Evolutionary conservation across 371 early-diverging fungal genomes (phyloP), one percentile per base, ranked within the genome.

Genomic region (Chytridium lagenaria): DNA sequence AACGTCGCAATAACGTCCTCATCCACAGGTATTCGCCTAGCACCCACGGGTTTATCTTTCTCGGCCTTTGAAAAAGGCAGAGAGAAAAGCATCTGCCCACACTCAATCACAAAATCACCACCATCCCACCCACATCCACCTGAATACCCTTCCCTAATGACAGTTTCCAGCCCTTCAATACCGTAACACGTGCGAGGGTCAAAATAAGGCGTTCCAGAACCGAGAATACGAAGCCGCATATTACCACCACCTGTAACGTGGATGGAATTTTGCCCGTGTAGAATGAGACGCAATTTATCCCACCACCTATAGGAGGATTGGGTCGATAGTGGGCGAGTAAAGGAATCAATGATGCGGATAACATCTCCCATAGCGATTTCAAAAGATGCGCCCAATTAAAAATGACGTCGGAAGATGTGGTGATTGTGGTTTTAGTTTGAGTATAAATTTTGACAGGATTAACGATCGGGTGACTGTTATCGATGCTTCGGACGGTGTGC

Each of bases 261-360:
- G 2, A 91, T 78, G 34, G 78, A 80, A 38, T 86, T 80, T 22
- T 73, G 71, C 12, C 91, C 88, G 73, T 93, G 93, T 36, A 91
- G 75, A 51, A 92, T 85, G 1, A 92, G 68, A 5, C 93, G 80
- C 31, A 92, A 72, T 72, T 92, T 92, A 74, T 93, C 93, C 93
- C 93, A 93, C 80, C 91, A 91, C 0, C 92, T 92, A 34, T 90
- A 75, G 5, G 85, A 83, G 31, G 89, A 88, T 1, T 91, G 92
- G 80, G 92, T 91, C 0, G 87, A 84, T 30, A 87, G 88, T 3
- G 90, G 87, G 10, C 85, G 82, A 7, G 92, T 90, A 51, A 93
- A 83, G 0, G 78, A 75, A 40, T 92, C 93, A 28, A 92, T 72
- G 0, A 87, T 83, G 2, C 86, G 82, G 7, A 86, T 82, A 23